phyloP scores from a whole-genome alignment of 2,329 filamentous ascomycete species.

The Cryphonectria naterciae region DNA sequence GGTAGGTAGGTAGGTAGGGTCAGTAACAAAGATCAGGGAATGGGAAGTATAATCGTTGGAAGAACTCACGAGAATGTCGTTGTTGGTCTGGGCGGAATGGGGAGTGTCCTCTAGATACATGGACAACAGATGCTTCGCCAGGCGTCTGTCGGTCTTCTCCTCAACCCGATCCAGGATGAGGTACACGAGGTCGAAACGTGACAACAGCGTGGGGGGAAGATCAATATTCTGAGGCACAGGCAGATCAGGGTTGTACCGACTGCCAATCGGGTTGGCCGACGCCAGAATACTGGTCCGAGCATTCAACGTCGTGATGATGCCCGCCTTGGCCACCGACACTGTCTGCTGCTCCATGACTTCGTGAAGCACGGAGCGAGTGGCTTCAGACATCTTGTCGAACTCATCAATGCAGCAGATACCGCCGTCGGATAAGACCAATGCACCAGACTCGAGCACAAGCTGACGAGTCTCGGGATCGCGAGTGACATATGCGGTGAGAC shows the following conservation, averaged over 20 bases:
- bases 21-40: constrained; percentile 10
- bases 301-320: constrained; percentile 96
- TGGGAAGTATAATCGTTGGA: neutral
- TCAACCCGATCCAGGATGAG: constrained; percentile 93
- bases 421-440: constrained; percentile 77
- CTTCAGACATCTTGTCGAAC: constrained; percentile 85
- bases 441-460: constrained; percentile 79
- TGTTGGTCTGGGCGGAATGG: constrained; percentile 73
- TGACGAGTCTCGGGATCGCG: constrained; percentile 80
- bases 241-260: constrained; percentile 94
- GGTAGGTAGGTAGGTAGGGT: neutral
- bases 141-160: constrained; percentile 82
- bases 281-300: constrained; percentile 94
- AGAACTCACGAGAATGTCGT: constrained; percentile 77
- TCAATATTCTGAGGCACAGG: constrained; percentile 98
- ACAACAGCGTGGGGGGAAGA: constrained; percentile 89
- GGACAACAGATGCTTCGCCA: constrained; percentile 89
- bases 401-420: constrained; percentile 86
- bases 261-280: constrained; percentile 96
- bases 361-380: constrained; percentile 78
- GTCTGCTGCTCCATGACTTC: constrained; percentile 91
- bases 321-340: constrained; percentile 84
- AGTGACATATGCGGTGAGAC: constrained; percentile 80
- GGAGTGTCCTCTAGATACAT: constrained; percentile 97
- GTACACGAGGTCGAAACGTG: constrained; percentile 96